Base-by-base conservation (phyloP, 78 protist genomes). In the Dictyostelium discoideum region DNA sequence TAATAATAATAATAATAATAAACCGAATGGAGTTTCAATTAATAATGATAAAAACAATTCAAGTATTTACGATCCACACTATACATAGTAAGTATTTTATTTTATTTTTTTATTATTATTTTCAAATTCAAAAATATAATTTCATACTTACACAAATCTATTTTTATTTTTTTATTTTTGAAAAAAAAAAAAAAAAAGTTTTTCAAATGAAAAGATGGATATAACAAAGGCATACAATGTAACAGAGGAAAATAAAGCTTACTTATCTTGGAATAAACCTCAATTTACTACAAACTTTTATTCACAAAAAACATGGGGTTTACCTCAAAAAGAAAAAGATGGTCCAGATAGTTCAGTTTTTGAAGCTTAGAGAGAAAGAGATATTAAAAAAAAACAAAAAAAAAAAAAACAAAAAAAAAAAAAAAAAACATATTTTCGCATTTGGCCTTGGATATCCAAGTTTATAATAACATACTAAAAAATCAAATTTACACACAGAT, bases 181-280 rank as follows among this genome's bases (percentile, higher is more conserved):
- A n/a, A n/a, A n/a, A n/a, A n/a, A n/a, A 54, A 54, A 54, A 54
- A 54, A 54, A 54, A 16, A 54, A 16, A 22, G 46, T 37, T 40
- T 77, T 77, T 37, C 83, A 16, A 77, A 77, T 20, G 83, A 77
- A 77, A 77, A 77, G 20, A 16, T 40, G 20, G 83, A 77, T 40
- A 77, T 77, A 39, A 77, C 83, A 18, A 40, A 39, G 22, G 83
- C 83, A 20, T 77, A 77, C 40, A 77, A 77, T 77, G 40, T 77
- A 20, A 77, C 16, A 7, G 50, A 77, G 7, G 83, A 77, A 9
- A 77, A 77, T 40, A 77, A 39, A 20, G 60, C 50, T 29, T 77
- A 40, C 5, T 11, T 77, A 77, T 77, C 83, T 32, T 77, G 83
- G 83, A 77, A 77, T 20, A 29, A 40, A 77, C 37, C 32, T 20